Evolutionary conservation across 192 early-diverging fungal species (phyloP), one percentile per base, ranked within the genome.

Genomic region (Ambispora gerdemannii): DNA sequence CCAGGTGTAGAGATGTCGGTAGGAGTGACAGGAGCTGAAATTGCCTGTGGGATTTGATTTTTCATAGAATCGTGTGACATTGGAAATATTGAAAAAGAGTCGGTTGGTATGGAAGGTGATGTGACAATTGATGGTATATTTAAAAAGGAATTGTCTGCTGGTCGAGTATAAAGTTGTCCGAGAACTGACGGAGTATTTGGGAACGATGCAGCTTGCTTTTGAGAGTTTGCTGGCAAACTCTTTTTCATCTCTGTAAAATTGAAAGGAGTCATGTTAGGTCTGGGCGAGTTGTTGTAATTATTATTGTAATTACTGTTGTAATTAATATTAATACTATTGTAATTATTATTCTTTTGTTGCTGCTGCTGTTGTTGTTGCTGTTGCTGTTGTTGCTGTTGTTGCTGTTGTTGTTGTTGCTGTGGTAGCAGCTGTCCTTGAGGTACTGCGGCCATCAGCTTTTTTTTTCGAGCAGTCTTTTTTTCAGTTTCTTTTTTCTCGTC

Each of bases 81-180:
- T 38, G 47, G 50, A 69, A 58, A 56, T 27, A 32, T 10, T 6
- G 38, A 10, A 30, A 69, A 69, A 69, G 67, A 34, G 10, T 69
- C 67, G 25, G 67, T 56, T 1, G 67, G 31, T 31, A 67, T 67
- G 27, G 52, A 53, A 34, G 52, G 50, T 30, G 67, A 69, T 20
- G 67, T 69, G 36, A 69, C 25, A 31, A 69, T 69, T 34, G 52
- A 56, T 28, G 67, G 67, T 69, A 69, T 69, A 15, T 36, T 69
- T 7, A 69, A 36, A 69, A 55, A 58, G 28, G 27, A n/a, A n/a
- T 34, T 56, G 4, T 47, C 50, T n/a, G 24, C 33, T 22, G 20
- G 53, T 17, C 30, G 20, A 13, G 51, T 25, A 31, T 52, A 67
- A 17, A 67, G 6, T 69, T 69, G 67, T 13, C 43, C 8, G 1